Evolutionary conservation across 495 filamentous ascomycete genomes (phyloP), one percentile per base, ranked within the genome.

Genomic region (Daldinia vernicosa): DNA sequence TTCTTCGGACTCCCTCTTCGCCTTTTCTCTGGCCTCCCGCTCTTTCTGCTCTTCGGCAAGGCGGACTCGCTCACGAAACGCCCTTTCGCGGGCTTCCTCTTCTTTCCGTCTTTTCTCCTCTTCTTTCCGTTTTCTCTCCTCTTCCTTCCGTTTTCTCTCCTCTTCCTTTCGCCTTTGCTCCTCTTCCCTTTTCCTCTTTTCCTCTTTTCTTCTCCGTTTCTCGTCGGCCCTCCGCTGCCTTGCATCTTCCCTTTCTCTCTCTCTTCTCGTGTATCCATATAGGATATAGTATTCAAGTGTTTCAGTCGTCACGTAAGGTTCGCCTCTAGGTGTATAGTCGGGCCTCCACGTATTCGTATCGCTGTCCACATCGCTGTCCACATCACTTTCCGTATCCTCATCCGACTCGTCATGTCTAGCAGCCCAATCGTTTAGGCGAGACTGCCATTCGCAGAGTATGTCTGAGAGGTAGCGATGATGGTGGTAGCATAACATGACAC

Each of bases 401-500:
- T 27, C 26, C 26, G 26, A 27, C 26, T 27, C 26, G 1, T n/a
- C n/a, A n/a, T 40, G 14, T 6, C 0, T n/a, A 3, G 1, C 19
- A 24, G 43, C 43, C 43, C 17, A 24, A 24, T 11, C 3, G 7
- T 9, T 47, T 0, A 52, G 60, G 50, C 50, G 33, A 22, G 9
- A 14, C 5, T 3, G 56, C 67, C 67, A 70, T n/a, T 55, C 37
- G 1, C 17, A 7, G 12, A 61, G 2, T 51, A 62, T 39, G 1
- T 19, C 19, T 19, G 39, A 39, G 24, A 30, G 56, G 2, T 12
- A 1, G 15, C 0, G 0, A 43, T 70, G 0, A 43, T 70, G 67
- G 4, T 51, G 50, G 47, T 39, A 66, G 27, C 67, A 70, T 55
- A 70, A 24, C 39, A 70, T 17, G 12, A 43, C 56, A 40, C 57